Evolutionary conservation across 176 grass and related monocot genomes (phyloP).

Genomic region (Raddia guianensis): DNA sequence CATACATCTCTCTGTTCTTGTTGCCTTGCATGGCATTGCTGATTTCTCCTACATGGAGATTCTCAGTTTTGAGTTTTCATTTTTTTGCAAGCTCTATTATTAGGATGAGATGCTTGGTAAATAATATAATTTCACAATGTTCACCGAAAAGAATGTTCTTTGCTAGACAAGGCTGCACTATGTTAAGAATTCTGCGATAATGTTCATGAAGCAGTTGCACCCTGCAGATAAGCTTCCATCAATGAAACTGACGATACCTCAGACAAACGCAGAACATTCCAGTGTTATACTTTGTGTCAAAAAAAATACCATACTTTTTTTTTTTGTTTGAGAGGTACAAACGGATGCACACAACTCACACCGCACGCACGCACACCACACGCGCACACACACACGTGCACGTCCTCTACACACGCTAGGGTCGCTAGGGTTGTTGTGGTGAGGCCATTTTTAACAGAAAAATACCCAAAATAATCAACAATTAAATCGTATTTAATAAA

Average conservation of each 20-base stretch:
- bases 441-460: too few relatives aligned
- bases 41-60: constrained; percentile 5
- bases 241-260: not conserved
- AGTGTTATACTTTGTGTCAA: too few relatives aligned
- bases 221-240: not conserved
- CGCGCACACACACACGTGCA: too few relatives aligned
- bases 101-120: not conserved
- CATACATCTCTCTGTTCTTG: not conserved
- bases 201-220: not conserved
- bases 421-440: too few relatives aligned
- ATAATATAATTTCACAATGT: not conserved
- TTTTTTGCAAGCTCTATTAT: not conserved
- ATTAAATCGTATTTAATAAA: too few relatives aligned
- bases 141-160: not conserved
- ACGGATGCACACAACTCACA: too few relatives aligned
- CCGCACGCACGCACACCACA: too few relatives aligned
- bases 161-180: not conserved
- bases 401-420: too few relatives aligned
- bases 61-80: not conserved
- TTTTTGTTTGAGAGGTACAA: too few relatives aligned
- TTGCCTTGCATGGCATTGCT: not conserved
- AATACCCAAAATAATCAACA: too few relatives aligned
- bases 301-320: too few relatives aligned
- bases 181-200: not conserved
- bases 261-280: not conserved